Evolutionary conservation across 1,284 basidiomycete genomes (phyloP), one percentile per base, ranked within the genome.

Genomic region (Neolentinus lepideus): DNA sequence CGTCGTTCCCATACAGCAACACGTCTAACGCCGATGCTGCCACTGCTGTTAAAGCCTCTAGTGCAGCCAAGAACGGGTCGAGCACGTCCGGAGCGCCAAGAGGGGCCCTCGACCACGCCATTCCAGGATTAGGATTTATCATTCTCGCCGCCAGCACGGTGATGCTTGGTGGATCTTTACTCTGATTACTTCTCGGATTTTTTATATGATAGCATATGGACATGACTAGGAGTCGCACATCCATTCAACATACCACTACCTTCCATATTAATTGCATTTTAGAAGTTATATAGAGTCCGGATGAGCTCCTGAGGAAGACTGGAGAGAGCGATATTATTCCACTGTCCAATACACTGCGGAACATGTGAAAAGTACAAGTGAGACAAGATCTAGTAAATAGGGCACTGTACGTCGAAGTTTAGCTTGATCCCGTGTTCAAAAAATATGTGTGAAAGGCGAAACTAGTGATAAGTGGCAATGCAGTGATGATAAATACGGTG

Each of bases 1-100:
- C 64, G 36, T 73, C 82, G 0, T 85, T 86, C 77, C 83, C 83
- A 25, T 76, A 64, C 33, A n/a, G 52, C 22, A 66, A 72, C 56
- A 65, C 61, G 2, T 51, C 56, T 11, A 51, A 55, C 52, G 56
- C 54, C 4, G 38, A 38, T 12, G 55, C 56, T 4, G 52, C 38
- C 10, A 59, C 58, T 46, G 54, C 54, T 21, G 54, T 53, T n/a
- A 14, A 6, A 8, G 51, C 26, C 29, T 36, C 51, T 16, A 46
- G 24, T 46, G 24, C n/a, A 19, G 24, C n/a, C 45, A 24, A 50
- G 24, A 50, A 50, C 47, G 47, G 24, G 22, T 25, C 47, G 22
- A 29, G 24, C 47, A 43, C 38, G 19, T 50, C 47, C 10, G 27
- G 27, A 8, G 22, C 47, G 16, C 25, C 47, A 14, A 29, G 47